A percentile compares a stretch with the other conserved stretches of the same genome.
phyloP scores from a whole-genome alignment of 305 asterid species.

The Petunia hybrid region DNA sequence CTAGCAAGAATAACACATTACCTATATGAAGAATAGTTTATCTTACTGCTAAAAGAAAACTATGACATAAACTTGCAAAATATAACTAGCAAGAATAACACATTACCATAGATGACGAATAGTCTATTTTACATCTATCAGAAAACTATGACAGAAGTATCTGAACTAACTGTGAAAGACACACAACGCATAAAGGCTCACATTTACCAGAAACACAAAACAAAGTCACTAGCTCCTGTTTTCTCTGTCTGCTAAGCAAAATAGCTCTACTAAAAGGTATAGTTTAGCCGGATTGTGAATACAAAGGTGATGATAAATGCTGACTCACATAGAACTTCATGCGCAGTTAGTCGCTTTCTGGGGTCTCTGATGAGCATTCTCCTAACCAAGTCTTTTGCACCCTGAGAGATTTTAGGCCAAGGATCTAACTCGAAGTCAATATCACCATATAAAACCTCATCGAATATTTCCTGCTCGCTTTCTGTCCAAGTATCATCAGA shows the following conservation, averaged over 20 bases:
- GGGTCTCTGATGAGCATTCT: conserved; percentile 74
- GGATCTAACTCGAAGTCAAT: conserved; percentile 67
- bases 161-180: no score
- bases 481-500: conserved; percentile 43
- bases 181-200: no score
- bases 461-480: conserved; percentile 62
- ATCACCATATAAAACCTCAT: conserved; percentile 61
- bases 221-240: no score
- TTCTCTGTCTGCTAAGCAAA: not conserved
- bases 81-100: not conserved
- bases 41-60: no score
- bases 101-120: not conserved
- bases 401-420: conserved; percentile 72
- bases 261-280: not conserved
- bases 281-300: not conserved
- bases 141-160: no score
- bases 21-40: not conserved
- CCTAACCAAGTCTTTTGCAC: conserved; percentile 68
- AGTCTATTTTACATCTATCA: no score
- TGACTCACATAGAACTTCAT: conserved; percentile 75
- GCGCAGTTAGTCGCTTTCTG: conserved; percentile 60
- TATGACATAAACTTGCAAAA: not conserved
- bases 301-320: not conserved
- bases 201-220: no score
- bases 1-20: not conserved